phyloP scores from a whole-genome alignment of 805 yeast species.

The Maudiozyma barnettii region DNA sequence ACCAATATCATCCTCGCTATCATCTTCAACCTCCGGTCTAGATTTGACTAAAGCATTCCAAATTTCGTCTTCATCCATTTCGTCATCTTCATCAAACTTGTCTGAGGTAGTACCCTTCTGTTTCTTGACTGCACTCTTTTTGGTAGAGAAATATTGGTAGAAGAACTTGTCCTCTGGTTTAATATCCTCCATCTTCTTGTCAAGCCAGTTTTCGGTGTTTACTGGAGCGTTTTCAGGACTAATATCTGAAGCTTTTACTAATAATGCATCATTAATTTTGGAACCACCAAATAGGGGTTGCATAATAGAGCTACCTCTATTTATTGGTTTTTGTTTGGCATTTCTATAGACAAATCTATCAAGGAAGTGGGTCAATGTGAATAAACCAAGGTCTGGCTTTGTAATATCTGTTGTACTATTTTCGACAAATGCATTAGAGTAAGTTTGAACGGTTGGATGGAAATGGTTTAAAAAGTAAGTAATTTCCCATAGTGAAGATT shows the following conservation, averaged over 20 bases:
- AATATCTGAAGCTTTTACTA: constrained; percentile 53
- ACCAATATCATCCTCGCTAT: constrained; percentile 31
- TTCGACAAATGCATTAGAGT: constrained; percentile 56
- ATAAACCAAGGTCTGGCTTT: constrained; percentile 87
- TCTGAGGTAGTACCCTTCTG: constrained; percentile 23
- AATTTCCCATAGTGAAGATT: constrained; percentile 81
- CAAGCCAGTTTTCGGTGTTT: constrained; percentile 78
- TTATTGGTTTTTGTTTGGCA: constrained; percentile 63
- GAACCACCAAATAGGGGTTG: constrained; percentile 85
- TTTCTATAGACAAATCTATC: constrained; percentile 93
- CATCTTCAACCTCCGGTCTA: constrained; percentile 61
- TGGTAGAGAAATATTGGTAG: constrained; percentile 69
- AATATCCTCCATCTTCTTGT: constrained; percentile 50
- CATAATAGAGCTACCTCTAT: constrained; percentile 92
- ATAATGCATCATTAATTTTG: constrained; percentile 51
- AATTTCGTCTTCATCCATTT: constrained; percentile 58
- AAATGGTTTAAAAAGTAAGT: constrained; percentile 65
- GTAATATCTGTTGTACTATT: constrained; percentile 37
- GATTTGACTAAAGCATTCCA: constrained; percentile 74
- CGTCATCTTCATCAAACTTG: constrained; percentile 34
- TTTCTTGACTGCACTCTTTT: constrained; percentile 35
- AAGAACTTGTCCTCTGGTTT: constrained; percentile 85
- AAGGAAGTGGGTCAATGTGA: constrained; percentile 79
- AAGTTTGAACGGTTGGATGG: constrained; percentile 85
- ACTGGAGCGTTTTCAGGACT: constrained; percentile 50